These are phyloP conservation scores for Aspergillus puulaauensis DNA, from an alignment of 2,329 filamentous ascomycete species.

Conservation along the genomic window DNA sequence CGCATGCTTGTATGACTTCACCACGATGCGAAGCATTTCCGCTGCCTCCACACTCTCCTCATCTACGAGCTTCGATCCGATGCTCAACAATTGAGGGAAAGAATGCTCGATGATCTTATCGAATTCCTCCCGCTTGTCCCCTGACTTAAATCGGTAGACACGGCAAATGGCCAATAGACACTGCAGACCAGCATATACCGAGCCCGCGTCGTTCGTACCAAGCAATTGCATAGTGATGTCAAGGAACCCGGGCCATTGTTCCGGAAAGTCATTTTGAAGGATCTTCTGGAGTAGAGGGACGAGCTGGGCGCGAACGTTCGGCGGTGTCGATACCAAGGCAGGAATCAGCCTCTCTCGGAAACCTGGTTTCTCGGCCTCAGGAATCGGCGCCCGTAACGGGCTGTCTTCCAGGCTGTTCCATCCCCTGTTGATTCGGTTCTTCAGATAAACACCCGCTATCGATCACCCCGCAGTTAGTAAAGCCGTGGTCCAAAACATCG, in stretches of 20 bases:
- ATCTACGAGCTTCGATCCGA: conserved; percentile 84
- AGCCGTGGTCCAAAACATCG: neutral
- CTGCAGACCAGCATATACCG: conserved; percentile 89
- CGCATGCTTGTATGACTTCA: conserved; percentile 98
- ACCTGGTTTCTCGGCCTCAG: conserved; percentile 83
- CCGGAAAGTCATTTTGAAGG: conserved; percentile 90
- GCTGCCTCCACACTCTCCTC: conserved; percentile 92
- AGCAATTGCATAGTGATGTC: conserved; percentile 88
- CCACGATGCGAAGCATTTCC: conserved; percentile 91
- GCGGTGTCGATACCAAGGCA: conserved; percentile 76
- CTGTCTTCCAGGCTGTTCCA: conserved; percentile 80
- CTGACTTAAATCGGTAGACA: conserved; percentile 90
- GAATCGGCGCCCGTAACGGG: conserved; percentile 70
- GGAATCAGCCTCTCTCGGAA: conserved; percentile 88
- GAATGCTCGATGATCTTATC: conserved; percentile 90
- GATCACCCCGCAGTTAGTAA: conserved; percentile 13
- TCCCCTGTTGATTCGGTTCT: conserved; percentile 92
- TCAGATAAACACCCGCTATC: conserved; percentile 91
- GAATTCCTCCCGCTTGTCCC: conserved; percentile 79
- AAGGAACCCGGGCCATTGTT: conserved; percentile 91
- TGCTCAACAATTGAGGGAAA: conserved; percentile 81
- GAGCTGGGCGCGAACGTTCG: conserved; percentile 85
- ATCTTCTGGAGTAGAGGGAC: conserved; percentile 95
- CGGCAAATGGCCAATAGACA: conserved; percentile 93
- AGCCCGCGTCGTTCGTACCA: conserved; percentile 78